Conservation (phyloP, 306 rosid species). For the Purshia tridentata region DNA sequence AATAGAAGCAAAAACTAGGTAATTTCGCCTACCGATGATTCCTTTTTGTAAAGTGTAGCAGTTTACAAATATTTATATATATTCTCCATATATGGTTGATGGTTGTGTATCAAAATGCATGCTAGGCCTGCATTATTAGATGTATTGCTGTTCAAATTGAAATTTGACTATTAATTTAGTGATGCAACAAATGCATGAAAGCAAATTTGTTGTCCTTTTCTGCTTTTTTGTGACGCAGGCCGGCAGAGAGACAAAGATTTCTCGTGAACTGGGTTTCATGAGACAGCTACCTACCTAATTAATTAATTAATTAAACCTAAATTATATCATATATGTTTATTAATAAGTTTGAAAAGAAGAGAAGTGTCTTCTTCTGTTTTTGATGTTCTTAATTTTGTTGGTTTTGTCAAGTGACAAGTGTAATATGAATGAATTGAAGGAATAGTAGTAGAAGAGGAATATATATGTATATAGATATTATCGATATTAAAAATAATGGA, state of each 20-base stretch:
- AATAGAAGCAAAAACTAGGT: constrained; percentile 31
- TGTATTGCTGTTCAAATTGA: not conserved
- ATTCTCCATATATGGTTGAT: no score
- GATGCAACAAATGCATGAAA: not conserved
- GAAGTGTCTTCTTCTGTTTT: constrained; percentile 1
- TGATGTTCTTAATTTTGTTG: constrained; percentile 3
- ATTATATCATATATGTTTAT: not conserved
- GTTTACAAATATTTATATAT: not conserved
- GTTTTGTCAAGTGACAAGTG: not conserved
- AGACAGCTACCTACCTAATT: constrained; percentile 9
- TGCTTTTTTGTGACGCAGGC: constrained; percentile 45
- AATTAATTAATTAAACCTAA: constrained; percentile 16
- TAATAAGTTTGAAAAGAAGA: constrained; percentile 2
- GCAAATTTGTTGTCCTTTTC: constrained; percentile 28
- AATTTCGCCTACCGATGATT: constrained; percentile 47
- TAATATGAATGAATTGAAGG: constrained; percentile 13
- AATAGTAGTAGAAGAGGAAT: not conserved
- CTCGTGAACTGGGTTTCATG: constrained; percentile 33
- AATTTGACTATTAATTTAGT: constrained; percentile 9
- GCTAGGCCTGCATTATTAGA: constrained; percentile 21
- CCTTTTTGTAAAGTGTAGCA: constrained; percentile 37
- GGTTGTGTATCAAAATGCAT: no score
- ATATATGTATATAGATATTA: no score
- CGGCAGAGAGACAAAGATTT: constrained; percentile 65
- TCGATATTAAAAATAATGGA: constrained; percentile 43